Percentiles rank a stretch among this genome's conserved stretches.
Conservation (phyloP, 805 yeast genomes). For the Lachancea meyersii region DNA sequence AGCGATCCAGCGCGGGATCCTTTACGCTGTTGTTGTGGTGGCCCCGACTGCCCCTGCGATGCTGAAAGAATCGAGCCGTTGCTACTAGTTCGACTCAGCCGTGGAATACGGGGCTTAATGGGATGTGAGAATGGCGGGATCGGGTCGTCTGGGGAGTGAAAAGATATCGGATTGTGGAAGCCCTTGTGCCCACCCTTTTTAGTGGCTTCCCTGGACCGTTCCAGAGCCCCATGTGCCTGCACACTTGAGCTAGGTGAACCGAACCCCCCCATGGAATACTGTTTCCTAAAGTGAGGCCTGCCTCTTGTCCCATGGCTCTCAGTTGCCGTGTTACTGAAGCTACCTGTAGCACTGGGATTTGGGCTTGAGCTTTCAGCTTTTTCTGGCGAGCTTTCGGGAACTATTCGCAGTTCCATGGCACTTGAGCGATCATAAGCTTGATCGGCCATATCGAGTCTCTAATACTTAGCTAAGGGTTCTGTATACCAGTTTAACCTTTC, state of each 20-base stretch:
- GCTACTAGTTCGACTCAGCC: constrained; percentile 5
- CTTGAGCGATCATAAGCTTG: background rate
- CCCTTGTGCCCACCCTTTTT: constrained; percentile 5
- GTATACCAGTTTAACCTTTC: background rate
- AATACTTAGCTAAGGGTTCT: background rate
- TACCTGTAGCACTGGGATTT: background rate
- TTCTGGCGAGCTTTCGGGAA: background rate
- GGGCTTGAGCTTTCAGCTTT: background rate
- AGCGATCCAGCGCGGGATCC: constrained; percentile 9
- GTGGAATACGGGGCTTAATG: constrained; percentile 7
- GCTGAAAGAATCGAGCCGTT: constrained; percentile 1
- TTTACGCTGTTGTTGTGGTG: constrained; percentile 5
- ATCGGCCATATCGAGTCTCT: background rate
- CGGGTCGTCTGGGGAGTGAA: constrained; percentile 9
- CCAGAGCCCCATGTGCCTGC: constrained; percentile 6
- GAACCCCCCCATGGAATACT: constrained; percentile 5
- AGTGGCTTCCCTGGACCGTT: background rate
- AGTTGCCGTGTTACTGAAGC: background rate
- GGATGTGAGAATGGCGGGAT: constrained; percentile 10
- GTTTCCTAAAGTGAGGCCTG: constrained; percentile 7
- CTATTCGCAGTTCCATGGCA: background rate
- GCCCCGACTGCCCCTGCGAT: background rate
- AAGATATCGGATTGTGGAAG: constrained; percentile 6
- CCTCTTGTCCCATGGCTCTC: background rate
- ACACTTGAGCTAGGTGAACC: constrained; percentile 2